Base-by-base conservation (phyloP, 1,139 yeast genomes). In the Sporopachydermia cereana region DNA sequence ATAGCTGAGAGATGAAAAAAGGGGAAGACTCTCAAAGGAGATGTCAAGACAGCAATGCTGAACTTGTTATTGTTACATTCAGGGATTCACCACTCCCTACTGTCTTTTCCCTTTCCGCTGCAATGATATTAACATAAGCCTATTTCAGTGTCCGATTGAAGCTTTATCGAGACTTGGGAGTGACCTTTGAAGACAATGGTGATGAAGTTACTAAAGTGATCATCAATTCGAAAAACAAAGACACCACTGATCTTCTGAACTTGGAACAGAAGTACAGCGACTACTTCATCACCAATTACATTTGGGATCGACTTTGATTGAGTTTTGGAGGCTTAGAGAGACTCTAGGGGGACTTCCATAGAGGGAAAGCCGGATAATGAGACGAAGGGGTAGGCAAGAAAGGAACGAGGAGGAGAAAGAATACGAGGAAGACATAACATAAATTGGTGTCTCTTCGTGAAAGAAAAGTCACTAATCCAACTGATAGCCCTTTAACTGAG, bases 241-340 rank as follows among this genome's bases (percentile, higher is more conserved):
- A 73, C 49, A 61, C 67, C 18, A 66, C 78, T 2, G 75, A 73
- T 52, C 68, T 75, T 3, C 61, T 83, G 45, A 68, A 72, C 29
- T 53, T 78, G 12, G 83, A 77, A 51, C 72, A 74, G 24, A 71
- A 74, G 51, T 78, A 77, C 54, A 73, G 79, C 51, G 77, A 76
- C 50, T 78, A 71, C 54, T 80, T 80, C 57, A 70, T 80, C 25
- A 72, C 85, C 7, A 80, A 81, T 54, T 78, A 73, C 56, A 71
- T 83, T 21, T 83, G 93, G 93, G 89, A 82, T 49, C 68, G 74
- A 51, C 56, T 76, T 51, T 69, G 50, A 53, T 16, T 34, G 29
- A n/a, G n/a, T n/a, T n/a, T n/a, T n/a, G n/a, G n/a, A n/a, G n/a
- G n/a, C n/a, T n/a, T n/a, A n/a, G n/a, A n/a, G n/a, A n/a, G n/a